These are phyloP conservation scores for Baudoinia panamericana DNA, from an alignment of 495 filamentous ascomycete species.

Conservation along the genomic window DNA sequence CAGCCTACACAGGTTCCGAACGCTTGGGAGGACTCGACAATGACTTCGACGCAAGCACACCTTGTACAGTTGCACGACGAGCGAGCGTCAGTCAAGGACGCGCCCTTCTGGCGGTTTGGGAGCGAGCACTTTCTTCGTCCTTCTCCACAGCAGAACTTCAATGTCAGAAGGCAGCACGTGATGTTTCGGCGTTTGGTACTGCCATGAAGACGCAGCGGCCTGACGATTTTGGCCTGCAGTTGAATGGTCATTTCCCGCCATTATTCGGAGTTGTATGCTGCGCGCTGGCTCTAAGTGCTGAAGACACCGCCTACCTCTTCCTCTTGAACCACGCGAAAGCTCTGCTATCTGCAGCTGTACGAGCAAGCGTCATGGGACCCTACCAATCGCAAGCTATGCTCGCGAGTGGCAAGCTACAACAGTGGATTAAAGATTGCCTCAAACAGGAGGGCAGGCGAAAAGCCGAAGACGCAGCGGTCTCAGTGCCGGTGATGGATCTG, in stretches of 20 bases:
- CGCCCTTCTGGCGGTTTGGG: constrained; percentile 81
- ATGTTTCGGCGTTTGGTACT: constrained; percentile 17
- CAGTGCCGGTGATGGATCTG: constrained; percentile 74
- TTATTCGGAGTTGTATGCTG: constrained; percentile 63
- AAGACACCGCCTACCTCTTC: constrained; percentile 71
- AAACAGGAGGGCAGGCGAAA: constrained; percentile 41
- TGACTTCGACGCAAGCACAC: constrained; percentile 67
- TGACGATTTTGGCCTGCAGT: constrained; percentile 6
- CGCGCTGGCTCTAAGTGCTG: constrained; percentile 46
- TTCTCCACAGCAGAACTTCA: neutral
- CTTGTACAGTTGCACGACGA: constrained; percentile 76
- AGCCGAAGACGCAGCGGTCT: constrained; percentile 74
- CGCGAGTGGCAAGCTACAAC: constrained; percentile 50
- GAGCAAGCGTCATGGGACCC: constrained; percentile 78
- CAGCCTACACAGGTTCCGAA: constrained; percentile 52
- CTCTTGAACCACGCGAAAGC: constrained; percentile 81
- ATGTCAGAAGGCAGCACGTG: constrained; percentile 1
- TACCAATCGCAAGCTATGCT: constrained; percentile 82
- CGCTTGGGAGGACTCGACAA: constrained; percentile 57
- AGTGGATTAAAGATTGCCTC: constrained; percentile 47
- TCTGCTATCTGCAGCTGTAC: constrained; percentile 73
- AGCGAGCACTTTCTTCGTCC: constrained; percentile 34
- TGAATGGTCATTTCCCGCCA: constrained; percentile 58
- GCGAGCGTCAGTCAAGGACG: constrained; percentile 75
- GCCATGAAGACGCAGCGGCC: constrained; percentile 10